A percentile compares a stretch with the other conserved stretches of the same genome.
Conservation (phyloP, 345 rosid species). For the Aurinia saxatilis region DNA sequence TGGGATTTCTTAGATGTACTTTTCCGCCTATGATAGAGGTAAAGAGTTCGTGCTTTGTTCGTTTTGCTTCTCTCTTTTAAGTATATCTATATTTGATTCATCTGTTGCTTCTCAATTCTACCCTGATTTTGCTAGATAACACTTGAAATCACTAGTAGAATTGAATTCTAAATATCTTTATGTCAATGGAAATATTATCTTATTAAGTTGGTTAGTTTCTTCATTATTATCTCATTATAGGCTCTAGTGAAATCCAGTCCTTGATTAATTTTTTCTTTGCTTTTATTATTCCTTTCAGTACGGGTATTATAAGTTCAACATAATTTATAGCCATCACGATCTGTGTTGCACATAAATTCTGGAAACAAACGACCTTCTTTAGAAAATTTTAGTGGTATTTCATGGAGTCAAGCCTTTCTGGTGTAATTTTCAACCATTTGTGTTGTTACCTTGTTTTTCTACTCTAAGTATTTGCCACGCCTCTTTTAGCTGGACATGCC, state of each 20-base stretch:
- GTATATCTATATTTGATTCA: neutral
- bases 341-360: conserved; percentile 10
- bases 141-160: conserved; percentile 2
- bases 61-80: neutral
- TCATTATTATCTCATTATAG: neutral
- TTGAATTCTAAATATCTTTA: neutral
- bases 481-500: neutral
- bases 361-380: neutral
- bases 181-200: neutral
- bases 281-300: neutral
- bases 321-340: neutral
- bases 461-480: neutral
- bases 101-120: neutral
- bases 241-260: conserved; percentile 3
- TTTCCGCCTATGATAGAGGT: conserved; percentile 76
- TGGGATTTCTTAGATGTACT: conserved; percentile 87
- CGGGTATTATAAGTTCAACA: neutral
- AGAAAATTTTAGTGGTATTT: neutral
- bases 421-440: conserved; percentile 7
- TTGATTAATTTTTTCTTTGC: neutral
- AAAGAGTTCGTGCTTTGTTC: conserved; percentile 10
- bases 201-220: conserved; percentile 4
- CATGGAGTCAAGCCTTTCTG: neutral
- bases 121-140: neutral
- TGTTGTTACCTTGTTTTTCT: neutral